Evolutionary conservation across 192 early-diverging fungal genomes (phyloP), one percentile per base, ranked within the genome.

Genomic region (Coemansia sp.): DNA sequence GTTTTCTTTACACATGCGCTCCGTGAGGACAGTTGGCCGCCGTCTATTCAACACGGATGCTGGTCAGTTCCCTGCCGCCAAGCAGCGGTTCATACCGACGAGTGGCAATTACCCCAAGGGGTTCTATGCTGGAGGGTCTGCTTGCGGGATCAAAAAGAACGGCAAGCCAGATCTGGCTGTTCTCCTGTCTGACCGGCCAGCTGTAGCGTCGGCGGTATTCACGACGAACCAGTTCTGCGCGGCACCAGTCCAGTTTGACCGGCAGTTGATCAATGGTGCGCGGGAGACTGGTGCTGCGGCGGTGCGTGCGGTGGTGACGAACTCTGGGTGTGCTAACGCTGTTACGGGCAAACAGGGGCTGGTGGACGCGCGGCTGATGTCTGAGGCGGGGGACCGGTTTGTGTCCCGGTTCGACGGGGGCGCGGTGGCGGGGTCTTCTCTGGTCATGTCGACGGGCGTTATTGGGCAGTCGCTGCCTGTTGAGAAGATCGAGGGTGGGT

Each of bases 361-460:
- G 3, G 76, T 80, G 34, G 89, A 99, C 69, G 95, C 97, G 0
- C 84, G 78, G 73, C 68, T 70, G 17, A 94, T 95, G 90, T 69
- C 77, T 12, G 72, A 82, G 1, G 81, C 85, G 1, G 83, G 90
- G 14, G 89, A 90, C 65, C 48, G 63, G 25, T 72, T 88, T 21
- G 84, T 87, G n/a, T 80, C 76, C 12, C 68, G 72, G 21, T 50
- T 78, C 36, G 76, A 67, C 31, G 36, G 15, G 1, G 25, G 58
- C 9, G 23, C 4, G 17, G 57, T 27, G 55, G 12, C 5, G 3
- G 55, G 27, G 31, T 45, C 59, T 4, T 76, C 87, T 9, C 67
- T 97, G 42, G 91, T 95, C 32, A 97, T 99, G 94, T 97, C 95
- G 2, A 99, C 97, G 2, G 97, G 97, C 19, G 97, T 99, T 14